Base-by-base conservation (phyloP, 2,329 filamentous ascomycete species). In the Metarhizium album region DNA sequence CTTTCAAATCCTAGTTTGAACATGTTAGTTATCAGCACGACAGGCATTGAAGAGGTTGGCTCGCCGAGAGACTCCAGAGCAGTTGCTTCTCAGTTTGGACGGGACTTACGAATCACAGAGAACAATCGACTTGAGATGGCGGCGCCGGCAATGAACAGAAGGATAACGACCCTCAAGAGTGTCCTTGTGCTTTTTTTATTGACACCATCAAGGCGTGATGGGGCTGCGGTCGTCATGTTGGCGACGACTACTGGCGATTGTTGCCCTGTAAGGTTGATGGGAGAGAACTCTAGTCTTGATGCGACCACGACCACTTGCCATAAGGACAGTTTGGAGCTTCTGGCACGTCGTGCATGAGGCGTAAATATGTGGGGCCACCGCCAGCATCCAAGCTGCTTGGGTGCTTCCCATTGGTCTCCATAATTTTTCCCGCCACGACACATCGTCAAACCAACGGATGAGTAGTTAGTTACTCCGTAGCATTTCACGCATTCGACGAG, bases 61-160 rank as follows among this genome's bases (percentile, higher is more conserved):
- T 46, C 9, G 35, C 16, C 22, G 29, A 47, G 14, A 13, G 24
- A 43, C 42, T 29, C 29, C 20, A 51, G 42, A 45, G 35, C 53
- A n/a, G 27, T 13, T 20, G 38, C 31, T 27, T 45, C 20, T 31
- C 33, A 33, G 48, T 13, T 47, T 50, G 46, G 51, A 53, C 47
- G 50, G 52, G 53, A 80, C 87, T 67, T 82, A 91, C 93, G 87
- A 71, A 98, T 97, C 59, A 98, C 93, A 64, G 90, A 96, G 79
- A 98, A 98, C 60, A 98, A 78, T 71, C 93, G 88, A 71, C 90
- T 95, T 59, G 90, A 82, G 65, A 97, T 81, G 59, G 91, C 90
- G 55, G 93, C 90, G 52, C 82, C 90, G 58, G 93, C 93, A 70
- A 98, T 96, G 64, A 91, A 82, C 64, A 77, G 79, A 61, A 98